phyloP scores from a whole-genome alignment of 2,329 filamentous ascomycete species.

The Ceratocystis eucalypticola region DNA sequence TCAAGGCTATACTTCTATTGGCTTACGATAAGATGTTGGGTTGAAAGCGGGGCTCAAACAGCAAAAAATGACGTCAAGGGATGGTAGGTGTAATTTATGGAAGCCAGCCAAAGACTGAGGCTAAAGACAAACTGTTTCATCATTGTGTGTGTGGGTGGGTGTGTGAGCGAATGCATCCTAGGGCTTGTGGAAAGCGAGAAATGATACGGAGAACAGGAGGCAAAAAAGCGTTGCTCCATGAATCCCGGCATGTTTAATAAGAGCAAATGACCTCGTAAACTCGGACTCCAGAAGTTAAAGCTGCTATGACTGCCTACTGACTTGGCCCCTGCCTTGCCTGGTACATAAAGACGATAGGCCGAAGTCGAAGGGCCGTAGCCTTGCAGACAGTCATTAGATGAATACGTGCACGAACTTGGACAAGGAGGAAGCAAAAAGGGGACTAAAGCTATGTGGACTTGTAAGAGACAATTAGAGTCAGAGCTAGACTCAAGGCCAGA shows the following conservation, averaged over 20 bases:
- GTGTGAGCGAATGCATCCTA: too few species aligned
- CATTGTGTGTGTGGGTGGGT: too few species aligned
- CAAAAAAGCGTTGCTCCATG: neutral
- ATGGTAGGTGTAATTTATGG: neutral
- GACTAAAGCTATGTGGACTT: neutral
- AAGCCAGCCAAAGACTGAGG: neutral
- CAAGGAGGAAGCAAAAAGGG: neutral
- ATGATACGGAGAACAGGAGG: neutral
- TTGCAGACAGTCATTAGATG: neutral
- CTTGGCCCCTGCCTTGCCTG: neutral
- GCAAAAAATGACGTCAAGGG: neutral
- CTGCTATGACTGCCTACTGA: neutral
- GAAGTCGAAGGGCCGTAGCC: neutral
- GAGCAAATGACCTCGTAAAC: neutral
- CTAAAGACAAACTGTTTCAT: too few species aligned
- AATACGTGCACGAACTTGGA: neutral
- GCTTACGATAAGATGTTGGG: neutral
- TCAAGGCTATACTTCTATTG: neutral
- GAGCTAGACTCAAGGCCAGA: neutral
- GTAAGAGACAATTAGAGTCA: neutral
- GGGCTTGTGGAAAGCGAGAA: too few species aligned
- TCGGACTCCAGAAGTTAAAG: neutral
- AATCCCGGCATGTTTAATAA: neutral
- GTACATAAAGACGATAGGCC: neutral
- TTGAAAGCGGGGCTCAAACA: neutral